Conservation (phyloP, 1,284 basidiomycete genomes). For the Trametes pubescens region DNA sequence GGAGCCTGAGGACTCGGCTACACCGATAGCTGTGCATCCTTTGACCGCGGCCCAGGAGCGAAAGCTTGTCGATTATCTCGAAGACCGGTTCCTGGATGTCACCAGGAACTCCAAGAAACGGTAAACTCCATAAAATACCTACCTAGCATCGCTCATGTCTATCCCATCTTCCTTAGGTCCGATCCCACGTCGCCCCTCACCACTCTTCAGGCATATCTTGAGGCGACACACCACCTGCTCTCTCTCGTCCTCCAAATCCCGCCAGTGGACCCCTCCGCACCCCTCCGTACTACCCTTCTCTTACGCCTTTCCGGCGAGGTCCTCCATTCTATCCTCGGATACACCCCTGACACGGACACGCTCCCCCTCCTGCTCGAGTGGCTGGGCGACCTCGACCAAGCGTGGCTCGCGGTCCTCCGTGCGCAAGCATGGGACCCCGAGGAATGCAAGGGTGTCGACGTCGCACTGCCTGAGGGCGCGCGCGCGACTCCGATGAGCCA, state of each 20-base stretch:
- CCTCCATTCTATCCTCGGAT: slow-evolving; percentile 65
- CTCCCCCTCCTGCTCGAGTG: slow-evolving; percentile 65
- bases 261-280: slow-evolving; percentile 70
- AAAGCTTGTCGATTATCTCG: slow-evolving; percentile 67
- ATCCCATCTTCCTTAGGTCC: slow-evolving; percentile 46
- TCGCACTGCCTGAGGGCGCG: slow-evolving; percentile 46
- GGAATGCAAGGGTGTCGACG: slow-evolving; percentile 54
- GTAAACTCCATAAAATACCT: slow-evolving; percentile 47
- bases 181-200: slow-evolving; percentile 62
- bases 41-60: slow-evolving; percentile 58
- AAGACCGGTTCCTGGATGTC: slow-evolving; percentile 67
- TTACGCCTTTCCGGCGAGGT: slow-evolving; percentile 76
- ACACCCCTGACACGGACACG: slow-evolving; percentile 51
- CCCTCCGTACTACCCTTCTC: slow-evolving; percentile 68
- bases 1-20: neutral
- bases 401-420: slow-evolving; percentile 71
- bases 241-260: slow-evolving; percentile 74
- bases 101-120: slow-evolving; percentile 76
- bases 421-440: slow-evolving; percentile 69
- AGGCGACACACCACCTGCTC: slow-evolving; percentile 61
- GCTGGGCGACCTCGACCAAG: slow-evolving; percentile 74
- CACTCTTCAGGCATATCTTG: slow-evolving; percentile 65
- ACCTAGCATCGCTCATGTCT: neutral
- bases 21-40: slow-evolving; percentile 4
- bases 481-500: slow-evolving; percentile 60